Evolutionary conservation across 2,329 filamentous ascomycete genomes (phyloP).

Genomic region (Trichophaea hybrida): DNA sequence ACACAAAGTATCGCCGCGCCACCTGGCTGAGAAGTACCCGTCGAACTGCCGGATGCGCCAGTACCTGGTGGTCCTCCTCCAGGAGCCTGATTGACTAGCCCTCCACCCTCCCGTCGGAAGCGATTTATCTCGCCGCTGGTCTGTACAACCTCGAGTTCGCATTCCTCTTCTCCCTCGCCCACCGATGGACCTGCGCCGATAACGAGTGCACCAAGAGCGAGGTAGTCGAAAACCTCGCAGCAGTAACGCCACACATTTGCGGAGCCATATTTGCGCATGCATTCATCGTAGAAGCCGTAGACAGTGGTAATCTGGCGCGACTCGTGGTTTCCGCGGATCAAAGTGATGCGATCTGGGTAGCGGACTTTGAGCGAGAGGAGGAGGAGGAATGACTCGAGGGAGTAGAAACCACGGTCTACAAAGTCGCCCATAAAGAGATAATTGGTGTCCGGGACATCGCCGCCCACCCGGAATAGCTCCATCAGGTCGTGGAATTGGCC

Average conservation of each 20-base stretch:
- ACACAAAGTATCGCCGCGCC: conserved; percentile 90
- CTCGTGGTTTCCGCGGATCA: conserved; percentile 91
- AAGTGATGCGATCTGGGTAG: conserved; percentile 91
- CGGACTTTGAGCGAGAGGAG: conserved; percentile 92
- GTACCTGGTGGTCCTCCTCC: conserved; percentile 48
- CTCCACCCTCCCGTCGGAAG: conserved; percentile 41
- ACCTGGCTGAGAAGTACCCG: conserved; percentile 9
- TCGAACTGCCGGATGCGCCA: conserved; percentile 57
- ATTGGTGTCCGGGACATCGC: conserved; percentile 87
- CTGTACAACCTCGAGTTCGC: conserved; percentile 88
- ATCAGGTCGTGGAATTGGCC: conserved; percentile 97
- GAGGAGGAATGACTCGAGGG: conserved; percentile 88
- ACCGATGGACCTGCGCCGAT: conserved; percentile 63
- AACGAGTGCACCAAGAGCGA: conserved; percentile 77
- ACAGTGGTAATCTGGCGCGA: conserved; percentile 94
- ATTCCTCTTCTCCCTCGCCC: conserved; percentile 52
- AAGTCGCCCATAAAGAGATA: conserved; percentile 99
- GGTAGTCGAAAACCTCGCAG: conserved; percentile 95
- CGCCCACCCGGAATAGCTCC: conserved; percentile 86
- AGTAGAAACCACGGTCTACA: conserved; percentile 96
- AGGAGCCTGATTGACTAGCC: not conserved
- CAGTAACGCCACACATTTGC: conserved; percentile 96
- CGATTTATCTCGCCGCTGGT: conserved; percentile 63
- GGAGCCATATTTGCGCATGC: conserved; percentile 85
- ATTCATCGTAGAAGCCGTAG: conserved; percentile 97